phyloP scores from a whole-genome alignment of 106 monocot genomes.

The Acanthochlamys bracteata region DNA sequence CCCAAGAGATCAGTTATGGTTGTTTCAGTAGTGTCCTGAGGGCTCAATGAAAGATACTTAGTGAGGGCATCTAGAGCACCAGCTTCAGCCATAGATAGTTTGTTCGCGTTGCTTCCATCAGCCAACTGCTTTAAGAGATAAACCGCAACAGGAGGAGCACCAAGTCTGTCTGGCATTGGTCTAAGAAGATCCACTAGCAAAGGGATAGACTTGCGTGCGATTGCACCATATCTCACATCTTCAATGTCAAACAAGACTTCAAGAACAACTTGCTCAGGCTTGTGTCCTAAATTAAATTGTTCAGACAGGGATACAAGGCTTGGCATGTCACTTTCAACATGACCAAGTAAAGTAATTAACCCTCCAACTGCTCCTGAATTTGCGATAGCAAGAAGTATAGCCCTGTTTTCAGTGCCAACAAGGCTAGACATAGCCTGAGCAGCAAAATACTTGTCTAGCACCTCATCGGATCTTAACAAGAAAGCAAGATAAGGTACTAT shows the following conservation, averaged over 20 bases:
- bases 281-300: conserved; percentile 59
- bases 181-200: conserved; percentile 88
- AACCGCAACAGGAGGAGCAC: conserved; percentile 86
- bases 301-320: conserved; percentile 68
- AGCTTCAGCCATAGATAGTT: conserved; percentile 83
- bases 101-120: conserved; percentile 55
- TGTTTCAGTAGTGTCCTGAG: conserved; percentile 86
- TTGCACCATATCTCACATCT: conserved; percentile 68
- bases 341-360: conserved; percentile 86
- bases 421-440: conserved; percentile 87
- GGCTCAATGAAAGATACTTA: conserved; percentile 87
- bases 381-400: conserved; percentile 72
- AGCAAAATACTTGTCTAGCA: conserved; percentile 74
- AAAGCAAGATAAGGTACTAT: conserved; percentile 78
- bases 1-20: conserved; percentile 80
- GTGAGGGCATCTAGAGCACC: conserved; percentile 79
- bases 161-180: conserved; percentile 93
- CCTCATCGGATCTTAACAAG: conserved; percentile 77
- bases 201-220: conserved; percentile 82
- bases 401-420: conserved; percentile 71
- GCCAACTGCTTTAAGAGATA: conserved; percentile 70
- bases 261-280: conserved; percentile 71
- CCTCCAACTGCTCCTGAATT: conserved; percentile 78
- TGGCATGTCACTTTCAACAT: conserved; percentile 79
- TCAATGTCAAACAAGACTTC: conserved; percentile 83